A percentile compares a stretch with the other conserved stretches of the same genome.
Evolutionary conservation across 2,329 filamentous ascomycete species (phyloP).

Genomic region (Hypoxylon sp.): DNA sequence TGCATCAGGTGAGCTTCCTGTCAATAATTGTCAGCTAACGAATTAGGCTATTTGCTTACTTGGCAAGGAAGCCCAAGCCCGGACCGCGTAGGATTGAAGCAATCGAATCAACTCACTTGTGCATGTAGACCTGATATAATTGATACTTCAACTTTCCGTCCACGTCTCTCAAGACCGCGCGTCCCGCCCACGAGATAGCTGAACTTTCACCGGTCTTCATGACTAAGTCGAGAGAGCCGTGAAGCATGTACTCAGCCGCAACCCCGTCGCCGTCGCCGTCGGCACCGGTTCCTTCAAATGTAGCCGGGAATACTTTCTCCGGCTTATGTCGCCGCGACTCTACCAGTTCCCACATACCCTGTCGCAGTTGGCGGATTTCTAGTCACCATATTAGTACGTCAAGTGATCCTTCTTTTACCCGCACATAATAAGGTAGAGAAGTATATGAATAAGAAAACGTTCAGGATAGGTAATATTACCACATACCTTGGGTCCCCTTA

Average conservation of each 20-base stretch:
- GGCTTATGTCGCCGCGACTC: slow-evolving; percentile 56
- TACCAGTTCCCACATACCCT: slow-evolving; percentile 59
- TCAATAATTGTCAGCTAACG: background rate
- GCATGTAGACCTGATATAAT: slow-evolving; percentile 52
- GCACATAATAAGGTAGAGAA: too few relatives aligned
- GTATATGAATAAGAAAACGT: too few relatives aligned
- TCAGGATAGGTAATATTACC: too few relatives aligned
- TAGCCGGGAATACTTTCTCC: slow-evolving; percentile 57
- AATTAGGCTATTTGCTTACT: background rate
- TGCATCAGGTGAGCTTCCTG: slow-evolving; percentile 8
- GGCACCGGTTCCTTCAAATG: slow-evolving; percentile 44
- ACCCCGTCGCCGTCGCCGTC: slow-evolving; percentile 22
- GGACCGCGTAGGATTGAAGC: background rate
- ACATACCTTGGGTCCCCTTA: slow-evolving; percentile 51
- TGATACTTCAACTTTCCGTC: slow-evolving; percentile 45
- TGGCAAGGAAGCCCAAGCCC: too few relatives aligned
- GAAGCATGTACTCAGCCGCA: slow-evolving; percentile 52
- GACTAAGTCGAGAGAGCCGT: slow-evolving; percentile 46
- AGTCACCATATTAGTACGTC: too few relatives aligned
- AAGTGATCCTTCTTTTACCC: too few relatives aligned
- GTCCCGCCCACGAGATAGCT: slow-evolving; percentile 49
- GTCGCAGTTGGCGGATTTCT: slow-evolving; percentile 58
- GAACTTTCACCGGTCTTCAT: slow-evolving; percentile 39
- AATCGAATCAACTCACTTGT: slow-evolving; percentile 35
- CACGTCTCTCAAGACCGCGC: slow-evolving; percentile 43